A percentile compares a stretch with the other conserved stretches of the same genome.
Conservation (phyloP, 2,329 filamentous ascomycete species). For the Simplicillium sp. region DNA sequence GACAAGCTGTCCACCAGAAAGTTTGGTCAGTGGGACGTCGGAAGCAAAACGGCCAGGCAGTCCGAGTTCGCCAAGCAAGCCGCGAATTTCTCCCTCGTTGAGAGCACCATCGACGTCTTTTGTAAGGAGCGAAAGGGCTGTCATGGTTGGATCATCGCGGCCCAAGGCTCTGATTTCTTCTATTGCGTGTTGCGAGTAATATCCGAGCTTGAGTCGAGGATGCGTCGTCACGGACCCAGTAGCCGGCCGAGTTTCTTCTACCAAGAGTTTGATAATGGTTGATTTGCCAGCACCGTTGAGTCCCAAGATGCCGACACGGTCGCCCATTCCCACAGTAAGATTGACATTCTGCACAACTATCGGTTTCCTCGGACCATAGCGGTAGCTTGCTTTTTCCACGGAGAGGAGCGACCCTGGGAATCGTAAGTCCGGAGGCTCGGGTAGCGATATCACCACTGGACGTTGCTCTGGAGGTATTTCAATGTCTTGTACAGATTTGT, state of each 20-base stretch:
- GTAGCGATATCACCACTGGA: conserved; percentile 46
- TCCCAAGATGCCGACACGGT: conserved; percentile 66
- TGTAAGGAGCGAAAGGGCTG: conserved; percentile 55
- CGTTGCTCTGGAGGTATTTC: conserved; percentile 58
- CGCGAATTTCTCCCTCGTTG: conserved; percentile 58
- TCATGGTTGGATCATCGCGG: conserved; percentile 38
- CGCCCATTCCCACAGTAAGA: conserved; percentile 62
- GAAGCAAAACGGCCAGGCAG: conserved; percentile 61
- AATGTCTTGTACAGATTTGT: conserved; percentile 53
- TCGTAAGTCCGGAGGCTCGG: conserved; percentile 57
- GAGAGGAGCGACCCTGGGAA: conserved; percentile 68
- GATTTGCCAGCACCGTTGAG: conserved; percentile 79
- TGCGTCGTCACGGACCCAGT: conserved; percentile 56
- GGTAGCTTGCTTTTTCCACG: conserved; percentile 58
- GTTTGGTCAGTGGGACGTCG: conserved; percentile 60
- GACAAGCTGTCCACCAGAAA: conserved; percentile 74
- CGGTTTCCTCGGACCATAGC: conserved; percentile 37
- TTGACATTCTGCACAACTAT: conserved; percentile 51
- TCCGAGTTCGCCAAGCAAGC: conserved; percentile 58
- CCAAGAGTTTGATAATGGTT: conserved; percentile 63
- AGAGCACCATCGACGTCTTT: conserved; percentile 41
- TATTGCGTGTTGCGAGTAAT: conserved; percentile 74
- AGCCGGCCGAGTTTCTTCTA: conserved; percentile 47
- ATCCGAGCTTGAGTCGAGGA: conserved; percentile 59
- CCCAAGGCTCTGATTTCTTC: conserved; percentile 55